Percentiles rank a stretch among this genome's conserved stretches.
Conservation (phyloP, 805 yeast genomes). For the Cyberlindnera sargentensis region DNA sequence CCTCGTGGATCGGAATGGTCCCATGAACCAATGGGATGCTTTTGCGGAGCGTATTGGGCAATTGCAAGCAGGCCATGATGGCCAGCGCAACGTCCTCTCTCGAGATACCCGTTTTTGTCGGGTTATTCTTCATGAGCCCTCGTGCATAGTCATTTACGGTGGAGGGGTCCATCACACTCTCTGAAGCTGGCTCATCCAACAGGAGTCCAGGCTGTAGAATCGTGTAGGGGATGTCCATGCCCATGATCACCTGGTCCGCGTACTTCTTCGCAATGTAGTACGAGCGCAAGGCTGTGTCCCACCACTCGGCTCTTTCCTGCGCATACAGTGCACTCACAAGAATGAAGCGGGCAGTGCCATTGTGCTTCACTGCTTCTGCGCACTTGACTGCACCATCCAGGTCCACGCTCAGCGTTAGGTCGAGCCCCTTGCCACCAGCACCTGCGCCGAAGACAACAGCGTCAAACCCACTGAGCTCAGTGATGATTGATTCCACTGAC, state of each 20-base stretch:
- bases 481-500: constrained; percentile 28
- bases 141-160: constrained; percentile 12
- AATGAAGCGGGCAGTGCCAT: constrained; percentile 38
- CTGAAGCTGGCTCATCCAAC: constrained; percentile 34
- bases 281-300: constrained; percentile 31
- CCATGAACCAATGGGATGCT: constrained; percentile 41
- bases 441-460: constrained; percentile 59
- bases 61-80: constrained; percentile 31
- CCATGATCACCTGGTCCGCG: constrained; percentile 44
- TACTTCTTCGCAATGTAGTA: constrained; percentile 57
- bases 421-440: constrained; percentile 48
- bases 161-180: constrained; percentile 33
- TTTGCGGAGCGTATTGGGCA: constrained; percentile 33
- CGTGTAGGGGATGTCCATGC: constrained; percentile 37
- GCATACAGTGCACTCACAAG: constrained; percentile 53
- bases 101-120: constrained; percentile 11
- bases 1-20: constrained; percentile 19
- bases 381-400: constrained; percentile 54
- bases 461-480: constrained; percentile 38
- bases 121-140: neutral
- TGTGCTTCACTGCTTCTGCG: constrained; percentile 44
- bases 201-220: constrained; percentile 49
- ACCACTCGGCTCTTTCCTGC: constrained; percentile 41
- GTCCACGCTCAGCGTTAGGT: constrained; percentile 43
- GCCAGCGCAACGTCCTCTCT: constrained; percentile 53